These are phyloP conservation scores for Albophoma yamanashiensis DNA, from an alignment of 2,329 filamentous ascomycete species.

Conservation along the genomic window DNA sequence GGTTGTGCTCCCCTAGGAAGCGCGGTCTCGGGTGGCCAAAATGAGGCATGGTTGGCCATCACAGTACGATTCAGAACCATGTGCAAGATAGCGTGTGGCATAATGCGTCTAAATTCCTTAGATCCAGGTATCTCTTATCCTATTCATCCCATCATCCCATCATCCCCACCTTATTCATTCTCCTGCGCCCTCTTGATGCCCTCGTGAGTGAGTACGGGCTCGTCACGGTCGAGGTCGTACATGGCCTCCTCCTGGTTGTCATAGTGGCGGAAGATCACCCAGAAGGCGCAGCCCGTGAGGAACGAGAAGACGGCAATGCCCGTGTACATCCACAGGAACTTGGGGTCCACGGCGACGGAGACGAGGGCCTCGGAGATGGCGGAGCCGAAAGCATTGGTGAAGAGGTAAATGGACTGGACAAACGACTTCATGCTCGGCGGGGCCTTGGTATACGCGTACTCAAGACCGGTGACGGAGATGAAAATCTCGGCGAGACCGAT, in stretches of 20 bases:
- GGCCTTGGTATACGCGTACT: conserved; percentile 66
- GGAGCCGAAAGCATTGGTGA: conserved; percentile 48
- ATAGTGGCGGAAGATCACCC: conserved; percentile 26
- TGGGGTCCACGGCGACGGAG: conserved; percentile 49
- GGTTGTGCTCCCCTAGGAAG: neutral
- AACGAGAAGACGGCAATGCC: conserved; percentile 41
- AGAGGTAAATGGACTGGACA: conserved; percentile 46
- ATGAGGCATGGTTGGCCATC: neutral
- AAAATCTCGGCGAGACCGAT: conserved; percentile 51
- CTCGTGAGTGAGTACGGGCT: conserved; percentile 9
- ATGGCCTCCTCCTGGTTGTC: conserved; percentile 25
- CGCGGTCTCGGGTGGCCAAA: neutral
- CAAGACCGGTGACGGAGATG: conserved; percentile 56
- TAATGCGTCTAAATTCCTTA: neutral
- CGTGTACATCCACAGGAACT: conserved; percentile 56
- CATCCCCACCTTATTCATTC: neutral
- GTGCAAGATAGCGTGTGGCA: neutral
- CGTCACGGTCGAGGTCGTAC: conserved; percentile 25
- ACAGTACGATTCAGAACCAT: neutral
- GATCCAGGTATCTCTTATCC: neutral
- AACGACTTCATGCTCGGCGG: conserved; percentile 58
- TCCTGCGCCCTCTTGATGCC: neutral
- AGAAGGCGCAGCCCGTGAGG: conserved; percentile 41
- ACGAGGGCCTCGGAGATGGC: conserved; percentile 52
- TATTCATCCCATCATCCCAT: too few relatives aligned